Evolutionary conservation across 306 rosid genomes (phyloP), one percentile per base, ranked within the genome.

Genomic region (Parietaria judaica): DNA sequence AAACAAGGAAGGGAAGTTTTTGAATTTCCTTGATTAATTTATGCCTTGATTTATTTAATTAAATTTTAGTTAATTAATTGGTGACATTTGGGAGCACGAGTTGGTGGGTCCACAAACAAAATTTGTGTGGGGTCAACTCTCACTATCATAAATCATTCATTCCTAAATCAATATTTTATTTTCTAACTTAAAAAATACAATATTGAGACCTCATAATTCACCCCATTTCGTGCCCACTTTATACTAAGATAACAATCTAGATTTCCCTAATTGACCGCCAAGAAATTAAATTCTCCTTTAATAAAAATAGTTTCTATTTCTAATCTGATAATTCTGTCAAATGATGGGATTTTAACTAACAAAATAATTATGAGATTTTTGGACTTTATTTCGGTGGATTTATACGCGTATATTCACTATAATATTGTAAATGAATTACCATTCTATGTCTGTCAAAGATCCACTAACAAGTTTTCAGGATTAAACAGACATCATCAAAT

Each of bases 121-220:
- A 73, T 78, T 78, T 78, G 74, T 61, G 71, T 72, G 80, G 87
- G 72, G 49, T 77, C 80, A 67, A 48, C 45, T 53, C 61, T 72
- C 75, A 56, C 60, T 9, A 5, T 82, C 75, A 45, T 70, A 63
- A 23, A 78, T 79, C 58, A 54, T n/a, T 63, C 55, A 41, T 41
- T 41, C 45, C 45, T 23, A 52, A 7, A n/a, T 15, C 17, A 17
- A 14, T 61, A 6, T 14, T 36, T 36, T 35, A 12, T 51, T 12
- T 38, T 0, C 6, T 36, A 34, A 4, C 6, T 11, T 55, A 23
- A 1, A 23, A 23, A 23, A 23, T 23, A 12, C 36, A 14, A 0
- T 34, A 34, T 45, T 3, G 31, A 36, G 6, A 11, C n/a, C 6
- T n/a, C 16, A 31, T 14, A 34, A 35, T 41, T 31, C n/a, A 34